phyloP scores from a whole-genome alignment of 164 flowering plant genomes.

The Liriodendron chinense region DNA sequence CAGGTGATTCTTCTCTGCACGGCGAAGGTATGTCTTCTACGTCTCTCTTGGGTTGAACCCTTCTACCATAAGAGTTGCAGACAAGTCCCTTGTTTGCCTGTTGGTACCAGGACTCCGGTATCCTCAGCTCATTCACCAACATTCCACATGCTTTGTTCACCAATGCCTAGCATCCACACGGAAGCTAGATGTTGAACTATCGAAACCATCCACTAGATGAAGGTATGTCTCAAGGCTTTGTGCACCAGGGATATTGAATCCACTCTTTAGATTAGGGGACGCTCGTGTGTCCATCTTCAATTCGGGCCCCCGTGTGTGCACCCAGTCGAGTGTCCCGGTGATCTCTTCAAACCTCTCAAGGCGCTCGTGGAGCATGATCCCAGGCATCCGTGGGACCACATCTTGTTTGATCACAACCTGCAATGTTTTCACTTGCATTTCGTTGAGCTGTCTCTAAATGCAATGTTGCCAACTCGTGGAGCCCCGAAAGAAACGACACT shows the following conservation, averaged over 20 bases:
- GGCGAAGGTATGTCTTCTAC: conserved; percentile 58
- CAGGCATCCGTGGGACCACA: conserved; percentile 54
- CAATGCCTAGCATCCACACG: conserved; percentile 34
- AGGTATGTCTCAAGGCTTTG: conserved; percentile 52
- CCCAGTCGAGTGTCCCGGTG: conserved; percentile 37
- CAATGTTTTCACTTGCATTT: conserved; percentile 40
- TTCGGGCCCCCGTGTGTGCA: conserved; percentile 55
- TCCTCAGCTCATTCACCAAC: conserved; percentile 36
- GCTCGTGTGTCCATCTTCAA: conserved; percentile 36
- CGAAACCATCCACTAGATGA: conserved; percentile 53
- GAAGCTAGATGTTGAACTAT: conserved; percentile 18
- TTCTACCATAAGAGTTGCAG: conserved; percentile 45
- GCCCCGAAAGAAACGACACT: conserved; percentile 60
- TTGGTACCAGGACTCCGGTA: conserved; percentile 52
- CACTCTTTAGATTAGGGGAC: conserved; percentile 47
- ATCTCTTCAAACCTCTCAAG: conserved; percentile 32
- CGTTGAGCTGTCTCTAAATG: conserved; percentile 35
- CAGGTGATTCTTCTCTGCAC: not conserved
- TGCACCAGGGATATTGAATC: conserved; percentile 28
- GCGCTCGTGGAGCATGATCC: conserved; percentile 37
- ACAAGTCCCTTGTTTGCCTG: conserved; percentile 50
- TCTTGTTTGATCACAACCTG: conserved; percentile 48
- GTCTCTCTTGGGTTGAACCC: conserved; percentile 55
- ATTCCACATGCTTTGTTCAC: conserved; percentile 48
- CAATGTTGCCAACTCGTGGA: conserved; percentile 60